Evolutionary conservation across 768 basidiomycete species (phyloP), one percentile per base, ranked within the genome.

Genomic region (Ramaria rubella): DNA sequence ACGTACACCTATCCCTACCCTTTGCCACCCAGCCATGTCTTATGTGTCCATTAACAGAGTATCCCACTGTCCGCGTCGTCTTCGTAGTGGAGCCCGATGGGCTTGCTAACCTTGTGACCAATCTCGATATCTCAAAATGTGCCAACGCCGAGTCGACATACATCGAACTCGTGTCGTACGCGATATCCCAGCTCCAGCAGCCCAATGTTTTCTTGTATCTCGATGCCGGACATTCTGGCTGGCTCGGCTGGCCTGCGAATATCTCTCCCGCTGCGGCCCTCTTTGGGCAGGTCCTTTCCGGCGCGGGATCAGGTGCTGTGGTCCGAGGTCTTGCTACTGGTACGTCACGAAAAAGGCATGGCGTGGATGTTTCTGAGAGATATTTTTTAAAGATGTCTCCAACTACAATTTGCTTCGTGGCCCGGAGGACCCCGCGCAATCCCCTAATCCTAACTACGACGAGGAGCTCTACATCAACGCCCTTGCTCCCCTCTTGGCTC

Each of bases 181-280:
- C 82, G 30, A 74, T 60, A 30, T 61, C 63, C 60, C 55, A 52
- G 19, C 51, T 83, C 46, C 72, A 80, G 65, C 76, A 80, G 64
- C 74, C 83, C 60, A 75, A 80, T 55, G 80, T 84, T 50, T 80
- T 77, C 75, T 72, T 74, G 70, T 83, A 83, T 69, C 72, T 83
- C 62, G 82, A 83, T 67, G 66, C 65, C 33, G 65, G 62, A 34
- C 60, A 61, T 58, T 60, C 65, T 33, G 81, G 82, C 52, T 84
- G 82, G 83, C 75, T 84, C 58, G 83, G 83, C 42, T 85, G 83
- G 83, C 72, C 81, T 59, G 81, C 82, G 42, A 84, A 84, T 72
- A 68, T 83, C 67, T 53, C 63, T 24, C 82, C 82, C 53, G 81
- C 82, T 49, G 82, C 81, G 30, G 70, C 75, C 60, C 71, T 83